Conservation (phyloP, 257 asterid genomes). For the Solanum pinnatisectum region DNA sequence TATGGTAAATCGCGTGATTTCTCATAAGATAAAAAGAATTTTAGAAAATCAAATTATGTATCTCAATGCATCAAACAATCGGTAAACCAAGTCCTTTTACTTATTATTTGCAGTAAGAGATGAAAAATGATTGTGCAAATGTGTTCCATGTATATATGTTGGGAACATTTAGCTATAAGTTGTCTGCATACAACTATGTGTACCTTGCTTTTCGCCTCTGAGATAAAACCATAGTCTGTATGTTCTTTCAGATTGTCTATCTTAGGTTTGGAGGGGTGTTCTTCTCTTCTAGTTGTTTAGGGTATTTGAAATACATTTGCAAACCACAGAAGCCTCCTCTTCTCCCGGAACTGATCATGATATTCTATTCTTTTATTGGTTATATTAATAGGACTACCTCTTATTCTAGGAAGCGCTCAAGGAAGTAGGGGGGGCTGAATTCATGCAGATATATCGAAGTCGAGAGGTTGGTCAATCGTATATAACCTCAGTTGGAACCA, state of each 20-base stretch:
- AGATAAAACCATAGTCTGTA: background rate
- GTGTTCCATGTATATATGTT: background rate
- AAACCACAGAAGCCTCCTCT: background rate
- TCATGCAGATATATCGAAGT: constrained; percentile 79
- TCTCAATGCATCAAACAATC: background rate
- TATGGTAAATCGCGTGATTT: background rate
- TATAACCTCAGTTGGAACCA: constrained; percentile 76
- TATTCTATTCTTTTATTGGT: background rate
- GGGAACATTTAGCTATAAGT: background rate
- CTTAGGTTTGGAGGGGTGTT: background rate
- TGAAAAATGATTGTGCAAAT: background rate
- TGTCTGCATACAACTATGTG: background rate
- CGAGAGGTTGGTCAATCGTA: constrained; percentile 95
- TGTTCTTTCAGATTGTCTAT: background rate
- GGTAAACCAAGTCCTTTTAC: background rate
- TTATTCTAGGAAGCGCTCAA: constrained; percentile 44
- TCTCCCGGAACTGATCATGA: background rate
- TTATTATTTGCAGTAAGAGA: background rate
- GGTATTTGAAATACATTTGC: background rate
- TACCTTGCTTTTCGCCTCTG: background rate
- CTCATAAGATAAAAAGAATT: background rate
- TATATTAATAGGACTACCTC: constrained; percentile 8
- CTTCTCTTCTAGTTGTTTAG: background rate
- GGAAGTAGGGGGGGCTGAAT: constrained; percentile 36
- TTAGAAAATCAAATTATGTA: background rate